These are phyloP conservation scores for Seminavis robusta DNA, from an alignment of 108 stramenopile species.

Conservation along the genomic window DNA sequence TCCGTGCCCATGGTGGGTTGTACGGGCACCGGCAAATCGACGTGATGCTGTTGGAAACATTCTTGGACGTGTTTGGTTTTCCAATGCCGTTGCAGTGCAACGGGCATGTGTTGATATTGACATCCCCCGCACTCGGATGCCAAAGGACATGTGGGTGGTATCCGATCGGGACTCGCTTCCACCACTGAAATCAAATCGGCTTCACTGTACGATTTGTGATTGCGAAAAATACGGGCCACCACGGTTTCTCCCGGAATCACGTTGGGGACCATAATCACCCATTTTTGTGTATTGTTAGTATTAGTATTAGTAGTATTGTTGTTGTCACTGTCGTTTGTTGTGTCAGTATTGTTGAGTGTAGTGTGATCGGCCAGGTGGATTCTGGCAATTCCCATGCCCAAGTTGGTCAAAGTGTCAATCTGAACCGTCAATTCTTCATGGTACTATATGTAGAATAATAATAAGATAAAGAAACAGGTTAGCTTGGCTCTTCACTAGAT, in stretches of 20 bases:
- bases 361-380: not conserved
- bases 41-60: conserved; percentile 38
- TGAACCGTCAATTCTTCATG: conserved; percentile 25
- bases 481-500: no score
- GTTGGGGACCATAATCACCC: conserved; percentile 92
- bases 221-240: conserved; percentile 77
- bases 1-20: conserved; percentile 82
- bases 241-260: conserved; percentile 91
- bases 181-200: conserved; percentile 85
- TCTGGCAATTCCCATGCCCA: conserved; percentile 12
- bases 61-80: conserved; percentile 91
- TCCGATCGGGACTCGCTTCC: conserved; percentile 69
- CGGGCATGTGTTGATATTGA: conserved; percentile 93
- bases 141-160: conserved; percentile 79
- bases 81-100: conserved; percentile 87
- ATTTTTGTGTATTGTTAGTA: conserved; percentile 11
- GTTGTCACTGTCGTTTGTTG: not conserved
- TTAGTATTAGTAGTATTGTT: not conserved
- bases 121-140: conserved; percentile 92
- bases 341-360: not conserved
- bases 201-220: conserved; percentile 81
- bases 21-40: conserved; percentile 21
- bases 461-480: no score
- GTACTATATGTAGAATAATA: conserved; percentile 9
- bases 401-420: conserved; percentile 22